Evolutionary conservation across 1,284 basidiomycete species (phyloP), one percentile per base, ranked within the genome.

Genomic region (Xerocomus minutiporus): DNA sequence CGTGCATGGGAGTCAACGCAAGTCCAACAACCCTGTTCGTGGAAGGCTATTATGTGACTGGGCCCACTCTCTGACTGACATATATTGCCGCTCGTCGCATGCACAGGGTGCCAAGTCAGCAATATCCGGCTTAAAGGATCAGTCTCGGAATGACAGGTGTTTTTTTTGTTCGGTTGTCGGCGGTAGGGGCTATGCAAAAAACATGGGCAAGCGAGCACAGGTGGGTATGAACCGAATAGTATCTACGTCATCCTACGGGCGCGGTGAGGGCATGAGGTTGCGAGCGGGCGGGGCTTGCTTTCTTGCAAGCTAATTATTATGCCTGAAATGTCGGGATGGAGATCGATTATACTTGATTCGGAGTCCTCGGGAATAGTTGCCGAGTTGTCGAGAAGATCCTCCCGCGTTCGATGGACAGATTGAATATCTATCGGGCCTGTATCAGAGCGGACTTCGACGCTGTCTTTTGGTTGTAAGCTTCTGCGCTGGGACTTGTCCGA

Each of bases 111-210:
- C n/a, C 36, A 38, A 38, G 36, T 20, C n/a, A n/a, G 9, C 9
- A 39, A 17, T 38, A 9, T 38, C 17, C 17, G 15, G 35, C 9
- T 20, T 20, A 34, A 3, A 38, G 9, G n/a, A 39, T 23, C 17
- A 15, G 38, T 20, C 20, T 39, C 38, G 38, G 17, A 12, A 4
- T 23, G 38, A 39, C 20, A 23, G 38, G 38, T 12, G 7, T 36
- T 17, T 46, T 29, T 46, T 29, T 38, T 29, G 46, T 38, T 57
- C 51, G 59, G 52, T 36, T 46, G 48, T 8, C 6, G 35, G 32
- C 32, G 32, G 8, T 48, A 34, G 51, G 31, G 61, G 61, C 63
- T 61, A 48, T 62, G 63, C 59, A 48, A n/a, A 45, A 26, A 34
- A 4, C 32, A 39, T 51, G 52, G 56, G 50, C 35, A 59, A 52